Conservation (phyloP, 805 yeast genomes). For the Saturnispora mendoncae region DNA sequence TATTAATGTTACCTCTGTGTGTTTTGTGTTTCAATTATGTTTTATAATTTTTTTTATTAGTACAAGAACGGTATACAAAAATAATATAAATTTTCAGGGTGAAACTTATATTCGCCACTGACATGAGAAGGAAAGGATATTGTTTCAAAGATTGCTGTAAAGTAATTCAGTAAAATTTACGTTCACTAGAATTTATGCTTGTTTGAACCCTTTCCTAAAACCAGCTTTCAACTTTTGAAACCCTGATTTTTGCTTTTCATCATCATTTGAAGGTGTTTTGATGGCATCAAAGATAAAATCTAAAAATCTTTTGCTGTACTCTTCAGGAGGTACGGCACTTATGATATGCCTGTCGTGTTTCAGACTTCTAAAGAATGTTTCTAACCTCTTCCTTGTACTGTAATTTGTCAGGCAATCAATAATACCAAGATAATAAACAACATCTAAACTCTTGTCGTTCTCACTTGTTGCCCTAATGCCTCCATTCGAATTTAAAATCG, state of each 20-base stretch:
- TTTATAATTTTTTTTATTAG: too few species aligned
- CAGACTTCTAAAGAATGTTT: constrained; percentile 76
- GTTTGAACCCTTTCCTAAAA: neutral
- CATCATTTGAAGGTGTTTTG: constrained; percentile 9
- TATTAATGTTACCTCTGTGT: neutral
- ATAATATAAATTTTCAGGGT: too few species aligned
- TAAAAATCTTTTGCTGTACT: constrained; percentile 82
- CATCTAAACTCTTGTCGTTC: constrained; percentile 47
- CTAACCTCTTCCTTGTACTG: constrained; percentile 63
- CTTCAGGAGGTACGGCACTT: constrained; percentile 84
- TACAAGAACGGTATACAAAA: too few species aligned
- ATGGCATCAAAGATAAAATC: constrained; percentile 41
- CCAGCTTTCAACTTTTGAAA: neutral
- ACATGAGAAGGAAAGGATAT: too few species aligned
- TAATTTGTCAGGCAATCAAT: constrained; percentile 89
- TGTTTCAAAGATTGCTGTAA: too few species aligned
- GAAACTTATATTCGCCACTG: too few species aligned
- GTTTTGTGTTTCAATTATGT: neutral
- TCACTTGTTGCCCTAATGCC: constrained; percentile 72
- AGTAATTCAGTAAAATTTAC: too few species aligned
- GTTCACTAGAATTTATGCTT: neutral
- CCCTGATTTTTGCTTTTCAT: neutral
- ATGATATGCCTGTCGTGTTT: constrained; percentile 59
- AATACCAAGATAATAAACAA: constrained; percentile 83
- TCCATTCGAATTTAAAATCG: constrained; percentile 42